Evolutionary conservation across 176 grass and related monocot genomes (phyloP).

Genomic region (Areca catechu): DNA sequence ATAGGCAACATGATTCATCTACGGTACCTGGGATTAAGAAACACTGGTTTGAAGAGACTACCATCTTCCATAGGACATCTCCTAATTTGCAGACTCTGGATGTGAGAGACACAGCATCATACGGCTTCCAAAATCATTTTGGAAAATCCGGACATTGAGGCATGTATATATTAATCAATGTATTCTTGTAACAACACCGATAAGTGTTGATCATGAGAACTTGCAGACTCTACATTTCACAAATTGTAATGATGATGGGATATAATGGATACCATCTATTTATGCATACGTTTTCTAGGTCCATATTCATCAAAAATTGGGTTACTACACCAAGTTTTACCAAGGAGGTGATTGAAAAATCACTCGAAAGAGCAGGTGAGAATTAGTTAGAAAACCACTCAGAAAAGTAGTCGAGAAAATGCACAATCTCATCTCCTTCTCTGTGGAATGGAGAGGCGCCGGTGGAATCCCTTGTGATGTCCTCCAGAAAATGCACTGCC

Average conservation of each 20-base stretch:
- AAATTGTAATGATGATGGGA: no score
- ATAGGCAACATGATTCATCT: slow-evolving; percentile 15
- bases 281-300: no score
- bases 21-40: slow-evolving; percentile 14
- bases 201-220: not conserved
- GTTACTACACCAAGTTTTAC: no score
- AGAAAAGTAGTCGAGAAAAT: no score
- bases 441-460: no score
- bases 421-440: no score
- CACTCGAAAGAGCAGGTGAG: no score
- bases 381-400: no score
- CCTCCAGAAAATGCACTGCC: not conserved
- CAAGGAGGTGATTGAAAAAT: no score
- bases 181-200: not conserved
- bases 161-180: slow-evolving; percentile 2
- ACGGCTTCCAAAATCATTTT: slow-evolving; percentile 4
- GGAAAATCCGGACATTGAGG: slow-evolving; percentile 13
- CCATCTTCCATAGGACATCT: slow-evolving; percentile 6
- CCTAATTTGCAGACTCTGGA: slow-evolving; percentile 20
- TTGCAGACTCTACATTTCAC: no score
- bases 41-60: not conserved
- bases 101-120: slow-evolving; percentile 1
- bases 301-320: no score
- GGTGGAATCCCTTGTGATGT: not conserved
- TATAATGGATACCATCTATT: no score